Base-by-base conservation (phyloP, 768 basidiomycete genomes). In the Suillus decipiens region DNA sequence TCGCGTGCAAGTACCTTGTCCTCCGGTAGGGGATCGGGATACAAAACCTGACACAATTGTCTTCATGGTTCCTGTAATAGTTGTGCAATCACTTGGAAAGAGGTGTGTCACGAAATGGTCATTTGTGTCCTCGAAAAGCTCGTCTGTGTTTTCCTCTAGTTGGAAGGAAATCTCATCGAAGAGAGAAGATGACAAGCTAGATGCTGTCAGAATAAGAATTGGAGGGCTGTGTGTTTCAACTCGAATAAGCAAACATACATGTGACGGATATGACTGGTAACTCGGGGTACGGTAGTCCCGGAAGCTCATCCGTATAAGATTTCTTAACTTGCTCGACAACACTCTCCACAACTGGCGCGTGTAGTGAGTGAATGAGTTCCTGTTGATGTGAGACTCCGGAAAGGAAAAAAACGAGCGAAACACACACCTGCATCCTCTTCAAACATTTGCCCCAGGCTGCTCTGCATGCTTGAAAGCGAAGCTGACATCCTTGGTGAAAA, bases 371-470 rank as follows among this genome's bases (percentile, higher is more conserved):
- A 5, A 85, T 74, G 22, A 87, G 79, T 51, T 69, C 69, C 87
- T 88, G 63, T 2, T 8, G 9, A 47, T 12, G 28, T 68, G 5
- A 67, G 61, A 24, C 33, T 33, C 4, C 8, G 5, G 36, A 37
- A 56, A 56, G 24, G 37, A 39, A 17, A 9, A 37, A 9, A 37
- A 39, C 1, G 36, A 48, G 10, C 22, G 58, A 17, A 34, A n/a
- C 2, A 54, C 80, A 22, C 64, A 89, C 87, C 76, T 86, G 84
- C 22, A 89, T 74, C 19, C 83, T 81, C 10, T 76, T 70, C 34
- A 89, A 73, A 70, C 88, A 89, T 63, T 80, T 85, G 60, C 66
- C 75, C 89, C 89, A 91, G 2, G 84, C 84, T 1, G 67, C 69
- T 57, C 70, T 81, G 71, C 90, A 91, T 6, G 83, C 84, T 54